These are phyloP conservation scores for Thuja plicata DNA, from an alignment of 83 land plant genomes.

Conservation along the genomic window DNA sequence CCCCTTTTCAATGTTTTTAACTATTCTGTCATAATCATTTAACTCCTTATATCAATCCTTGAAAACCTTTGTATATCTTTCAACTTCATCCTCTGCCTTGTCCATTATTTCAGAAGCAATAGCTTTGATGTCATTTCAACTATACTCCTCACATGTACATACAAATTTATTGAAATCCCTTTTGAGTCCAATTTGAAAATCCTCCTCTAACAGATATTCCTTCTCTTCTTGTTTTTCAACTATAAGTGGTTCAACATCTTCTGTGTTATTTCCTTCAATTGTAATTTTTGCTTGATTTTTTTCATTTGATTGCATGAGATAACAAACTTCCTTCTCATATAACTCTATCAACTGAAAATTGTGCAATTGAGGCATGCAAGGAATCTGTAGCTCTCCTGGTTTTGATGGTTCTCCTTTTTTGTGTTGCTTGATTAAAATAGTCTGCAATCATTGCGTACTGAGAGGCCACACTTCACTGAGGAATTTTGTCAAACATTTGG, in stretches of 20 bases:
- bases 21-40: slow-evolving; percentile 93
- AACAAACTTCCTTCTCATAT: no score
- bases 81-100: slow-evolving; percentile 93
- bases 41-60: slow-evolving; percentile 90
- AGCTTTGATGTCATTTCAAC: slow-evolving; percentile 80
- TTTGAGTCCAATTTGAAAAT: slow-evolving; percentile 90
- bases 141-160: slow-evolving; percentile 98
- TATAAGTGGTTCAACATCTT: slow-evolving; percentile 86
- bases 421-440: no score
- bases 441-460: no score
- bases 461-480: no score
- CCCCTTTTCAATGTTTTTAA: slow-evolving; percentile 95
- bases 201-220: slow-evolving; percentile 88
- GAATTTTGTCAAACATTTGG: no score
- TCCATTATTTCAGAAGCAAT: slow-evolving; percentile 98
- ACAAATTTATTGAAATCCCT: slow-evolving; percentile 95
- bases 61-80: slow-evolving; percentile 88
- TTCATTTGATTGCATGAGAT: slow-evolving; percentile 44
- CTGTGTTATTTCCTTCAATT: slow-evolving; percentile 58
- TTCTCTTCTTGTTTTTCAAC: slow-evolving; percentile 94
- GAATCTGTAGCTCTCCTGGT: no score
- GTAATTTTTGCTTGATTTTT: slow-evolving; percentile 68
- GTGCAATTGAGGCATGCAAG: no score
- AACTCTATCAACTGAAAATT: no score
- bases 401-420: no score